Evolutionary conservation across 1,139 yeast species (phyloP), one percentile per base, ranked within the genome.

Genomic region (Yamadazyma pseudoaaseri): DNA sequence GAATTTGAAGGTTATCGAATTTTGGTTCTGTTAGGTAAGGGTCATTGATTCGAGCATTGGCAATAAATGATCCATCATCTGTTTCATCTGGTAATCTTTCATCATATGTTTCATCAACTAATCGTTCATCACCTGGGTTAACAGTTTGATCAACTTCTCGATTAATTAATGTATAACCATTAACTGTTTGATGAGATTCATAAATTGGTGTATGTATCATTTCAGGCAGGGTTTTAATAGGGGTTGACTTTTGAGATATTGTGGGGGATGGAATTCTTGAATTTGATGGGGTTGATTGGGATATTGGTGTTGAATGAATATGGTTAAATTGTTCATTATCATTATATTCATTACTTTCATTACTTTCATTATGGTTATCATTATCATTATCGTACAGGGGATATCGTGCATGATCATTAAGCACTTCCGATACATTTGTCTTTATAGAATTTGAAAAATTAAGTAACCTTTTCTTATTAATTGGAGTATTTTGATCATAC

Each of bases 111-210:
- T 67, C 66, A n/a, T n/a, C n/a, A n/a, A n/a, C n/a, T n/a, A n/a
- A n/a, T 25, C 74, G 51, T 36, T 60, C 64, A 44, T 68, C 74
- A 1, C 65, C 74, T 23, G 66, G 44, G 43, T 68, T 73, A 4
- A 60, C 44, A 36, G 57, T 59, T 2, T 45, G 54, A 10, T 40
- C 36, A 1, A 44, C 33, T 39, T 42, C 39, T n/a, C 60, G 56
- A 33, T 58, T 56, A 12, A 67, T 56, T 38, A 68, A 62, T 30
- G 47, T 60, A 43, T 55, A 66, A 2, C 71, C 71, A 34, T 61
- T 58, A 15, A 64, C 50, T 4, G 55, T 39, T 4, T 50, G 52
- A 4, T 9, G 11, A 6, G 29, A 25, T 15, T 30, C 29, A 8
- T 25, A 24, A 3, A 31, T 17, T 29, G 30, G 23, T 23, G 32